These are phyloP conservation scores for Ceratocystis huliohia DNA, from an alignment of 2,329 filamentous ascomycete genomes.

Conservation along the genomic window DNA sequence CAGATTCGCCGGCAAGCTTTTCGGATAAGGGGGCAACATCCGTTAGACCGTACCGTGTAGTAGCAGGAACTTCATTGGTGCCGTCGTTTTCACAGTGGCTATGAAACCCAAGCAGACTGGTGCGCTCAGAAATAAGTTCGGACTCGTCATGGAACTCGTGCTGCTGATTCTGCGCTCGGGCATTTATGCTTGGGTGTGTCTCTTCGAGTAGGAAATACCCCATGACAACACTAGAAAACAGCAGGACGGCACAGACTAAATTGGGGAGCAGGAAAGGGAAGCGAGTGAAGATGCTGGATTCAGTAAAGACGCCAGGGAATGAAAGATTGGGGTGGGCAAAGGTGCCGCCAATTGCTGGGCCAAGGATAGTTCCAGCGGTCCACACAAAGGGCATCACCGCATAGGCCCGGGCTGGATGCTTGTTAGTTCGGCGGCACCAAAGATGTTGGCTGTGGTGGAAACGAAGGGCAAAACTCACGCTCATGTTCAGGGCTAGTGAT, in stretches of 20 bases:
- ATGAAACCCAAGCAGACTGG: slow-evolving; percentile 55
- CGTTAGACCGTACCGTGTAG: neutral
- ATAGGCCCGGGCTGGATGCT: slow-evolving; percentile 57
- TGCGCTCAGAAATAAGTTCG: slow-evolving; percentile 44
- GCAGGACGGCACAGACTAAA: slow-evolving; percentile 63
- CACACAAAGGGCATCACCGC: slow-evolving; percentile 91
- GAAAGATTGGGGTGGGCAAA: slow-evolving; percentile 66
- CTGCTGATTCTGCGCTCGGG: slow-evolving; percentile 29
- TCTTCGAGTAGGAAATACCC: slow-evolving; percentile 76
- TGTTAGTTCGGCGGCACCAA: neutral
- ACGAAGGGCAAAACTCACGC: slow-evolving; percentile 41
- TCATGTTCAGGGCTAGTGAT: slow-evolving; percentile 76
- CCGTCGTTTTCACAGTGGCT: slow-evolving; percentile 29
- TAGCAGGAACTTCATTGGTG: slow-evolving; percentile 28
- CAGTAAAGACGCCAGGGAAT: slow-evolving; percentile 59
- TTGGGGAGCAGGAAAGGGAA: slow-evolving; percentile 88
- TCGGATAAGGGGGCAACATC: slow-evolving; percentile 20
- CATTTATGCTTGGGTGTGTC: slow-evolving; percentile 74
- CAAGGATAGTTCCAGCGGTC: slow-evolving; percentile 80
- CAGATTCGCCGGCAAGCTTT: slow-evolving; percentile 24
- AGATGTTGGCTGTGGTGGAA: neutral
- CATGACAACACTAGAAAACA: slow-evolving; percentile 64
- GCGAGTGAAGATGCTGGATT: slow-evolving; percentile 54
- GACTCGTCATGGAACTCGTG: slow-evolving; percentile 31
- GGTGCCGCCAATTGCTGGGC: slow-evolving; percentile 74